Conservation (phyloP, 805 yeast species). For the Priceomyces medius region DNA sequence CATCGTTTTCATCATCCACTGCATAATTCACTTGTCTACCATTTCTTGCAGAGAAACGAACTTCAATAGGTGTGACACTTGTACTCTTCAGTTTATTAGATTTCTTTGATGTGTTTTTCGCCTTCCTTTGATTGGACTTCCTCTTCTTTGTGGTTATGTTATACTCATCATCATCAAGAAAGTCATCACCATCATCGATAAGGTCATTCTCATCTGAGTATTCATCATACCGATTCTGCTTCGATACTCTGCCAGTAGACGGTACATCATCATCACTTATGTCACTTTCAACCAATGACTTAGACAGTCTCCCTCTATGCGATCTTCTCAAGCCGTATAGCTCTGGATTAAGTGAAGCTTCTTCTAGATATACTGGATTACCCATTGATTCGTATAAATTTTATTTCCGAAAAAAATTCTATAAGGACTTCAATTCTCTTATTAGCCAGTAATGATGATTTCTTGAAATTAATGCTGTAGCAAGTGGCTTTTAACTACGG, state of each 20-base stretch:
- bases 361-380: slow-evolving; percentile 42
- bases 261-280: slow-evolving; percentile 32
- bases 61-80: slow-evolving; percentile 33
- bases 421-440: too few relatives aligned
- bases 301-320: slow-evolving; percentile 53
- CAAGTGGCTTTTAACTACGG: not conserved
- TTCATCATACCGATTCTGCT: slow-evolving; percentile 16
- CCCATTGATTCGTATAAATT: slow-evolving; percentile 18
- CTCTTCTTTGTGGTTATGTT: slow-evolving; percentile 6
- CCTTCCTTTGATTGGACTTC: slow-evolving; percentile 30
- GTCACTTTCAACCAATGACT: slow-evolving; percentile 33
- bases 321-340: slow-evolving; percentile 82
- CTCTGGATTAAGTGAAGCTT: slow-evolving; percentile 69
- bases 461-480: not conserved
- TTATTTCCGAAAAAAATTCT: not conserved
- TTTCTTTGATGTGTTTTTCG: slow-evolving; percentile 28
- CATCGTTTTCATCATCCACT: slow-evolving; percentile 66
- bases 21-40: slow-evolving; percentile 68
- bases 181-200: slow-evolving; percentile 12
- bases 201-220: slow-evolving; percentile 12
- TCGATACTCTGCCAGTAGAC: slow-evolving; percentile 23
- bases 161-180: slow-evolving; percentile 25
- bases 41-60: slow-evolving; percentile 79
- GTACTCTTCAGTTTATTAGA: slow-evolving; percentile 13
- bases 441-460: not conserved